Evolutionary conservation across 2,329 filamentous ascomycete genomes (phyloP), one percentile per base, ranked within the genome.

Genomic region (Pseudogymnoascus sp.): DNA sequence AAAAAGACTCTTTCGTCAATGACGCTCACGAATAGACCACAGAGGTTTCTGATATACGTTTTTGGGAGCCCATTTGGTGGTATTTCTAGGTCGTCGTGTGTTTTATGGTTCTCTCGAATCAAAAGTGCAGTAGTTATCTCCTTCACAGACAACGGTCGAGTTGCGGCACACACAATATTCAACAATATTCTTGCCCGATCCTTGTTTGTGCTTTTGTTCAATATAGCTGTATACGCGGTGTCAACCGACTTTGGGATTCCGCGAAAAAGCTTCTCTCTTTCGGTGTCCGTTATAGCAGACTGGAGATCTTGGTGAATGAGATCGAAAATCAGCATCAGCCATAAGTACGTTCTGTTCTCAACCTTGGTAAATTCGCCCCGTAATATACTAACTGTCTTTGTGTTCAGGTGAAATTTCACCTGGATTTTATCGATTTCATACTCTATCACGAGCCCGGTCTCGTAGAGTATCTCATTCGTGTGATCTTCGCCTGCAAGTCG

Each of bases 11-110:
- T 70, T 3, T 60, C 63, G 44, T 74, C 64, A 1, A 70, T 62
- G n/a, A 77, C 65, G 15, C 60, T 68, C 2, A 77, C 64, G 58
- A 77, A 75, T 5, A 75, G 68, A 0, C 72, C 74, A 61, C 74
- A 77, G 9, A 73, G 61, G 5, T 70, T 60, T 39, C 68, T 63
- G 9, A 76, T 61, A 5, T 57, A 63, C 3, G 61, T 6, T 26
- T 60, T 29, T 26, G 71, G 65, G 4, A 63, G 60, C 1, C 65
- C 37, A 26, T 66, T 61, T 5, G 63, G 37, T 57, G 68, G 36
- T 3, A 70, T 61, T 9, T 66, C 62, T 8, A 66, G 36, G 9
- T 64, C 44, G 2, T 33, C 63, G 40, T 47, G 63, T 58, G 2
- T 60, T 58, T 29, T 60, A 26, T 40, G 54, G 58, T 15, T 63